Evolutionary conservation across 2,329 filamentous ascomycete genomes (phyloP), one percentile per base, ranked within the genome.

Genomic region (Ceratocystis colombiana): DNA sequence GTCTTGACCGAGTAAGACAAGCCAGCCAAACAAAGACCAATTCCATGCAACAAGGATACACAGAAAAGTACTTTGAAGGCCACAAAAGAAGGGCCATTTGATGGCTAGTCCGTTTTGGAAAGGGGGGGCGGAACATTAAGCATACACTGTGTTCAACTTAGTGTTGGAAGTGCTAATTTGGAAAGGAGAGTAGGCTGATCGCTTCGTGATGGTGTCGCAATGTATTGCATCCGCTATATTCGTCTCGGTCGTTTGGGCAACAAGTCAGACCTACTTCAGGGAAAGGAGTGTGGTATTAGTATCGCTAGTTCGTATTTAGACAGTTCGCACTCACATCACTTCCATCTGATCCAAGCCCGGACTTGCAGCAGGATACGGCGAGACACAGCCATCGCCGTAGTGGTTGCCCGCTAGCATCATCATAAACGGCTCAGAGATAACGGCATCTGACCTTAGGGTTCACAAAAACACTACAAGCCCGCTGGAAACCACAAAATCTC

Each of bases 51-150:
- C 22, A 22, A 25, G 8, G 48, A 25, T 28, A n/a, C 20, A 53
- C 48, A 53, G 15, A 10, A 28, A 25, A 53, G 22, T 15, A 53
- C 48, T 41, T 41, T 41, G 37, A 15, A 41, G 37, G 37, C 5
- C 20, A 53, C 48, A 53, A 53, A 53, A 28, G 10, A 15, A 53
- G 22, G 48, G 20, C 17, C 20, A 28, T n/a, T 53, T 53, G 48
- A 53, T 10, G 48, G 20, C 22, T 53, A 15, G 22, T 53, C 20
- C 10, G 20, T 15, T 28, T 28, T 53, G 22, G 8, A 53, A 53
- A 53, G 48, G 48, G 48, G 12, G 48, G 48, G 48, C 22, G 48
- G 22, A 53, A 53, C 22, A 53, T 53, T 28, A 53, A 53, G 25
- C 48, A 25, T 53, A 6, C 48, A 28, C 48, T 28, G 20, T 53